phyloP scores from a whole-genome alignment of 495 filamentous ascomycete species.

The Penicillium angulare region DNA sequence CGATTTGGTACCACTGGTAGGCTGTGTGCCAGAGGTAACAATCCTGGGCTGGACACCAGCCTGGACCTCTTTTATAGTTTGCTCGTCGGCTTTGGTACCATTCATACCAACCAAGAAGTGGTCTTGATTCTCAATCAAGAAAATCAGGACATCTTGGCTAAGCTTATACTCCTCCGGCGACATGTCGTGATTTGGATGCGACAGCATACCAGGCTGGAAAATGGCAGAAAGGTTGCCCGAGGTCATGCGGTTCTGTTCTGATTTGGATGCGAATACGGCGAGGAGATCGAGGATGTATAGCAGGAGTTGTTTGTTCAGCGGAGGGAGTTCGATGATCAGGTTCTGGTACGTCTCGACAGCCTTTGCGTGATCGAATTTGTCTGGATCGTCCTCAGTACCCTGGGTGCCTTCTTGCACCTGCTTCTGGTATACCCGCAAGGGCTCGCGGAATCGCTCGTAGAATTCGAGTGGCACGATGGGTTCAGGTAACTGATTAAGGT shows the following conservation, averaged over 20 bases:
- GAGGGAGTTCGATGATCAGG: conserved; percentile 88
- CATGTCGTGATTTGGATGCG: conserved; percentile 94
- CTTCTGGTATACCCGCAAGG: conserved; percentile 72
- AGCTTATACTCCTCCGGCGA: conserved; percentile 87
- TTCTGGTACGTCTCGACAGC: conserved; percentile 84
- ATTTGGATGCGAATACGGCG: conserved; percentile 96
- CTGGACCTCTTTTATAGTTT: conserved; percentile 82
- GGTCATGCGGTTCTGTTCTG: conserved; percentile 95
- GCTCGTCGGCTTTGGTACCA: conserved; percentile 83
- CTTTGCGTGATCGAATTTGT: conserved; percentile 68
- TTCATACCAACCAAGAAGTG: conserved; percentile 92
- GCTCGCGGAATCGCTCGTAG: conserved; percentile 87
- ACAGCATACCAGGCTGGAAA: conserved; percentile 95
- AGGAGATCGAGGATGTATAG: conserved; percentile 98
- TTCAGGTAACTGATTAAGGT: conserved; percentile 90
- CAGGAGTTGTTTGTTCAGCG: conserved; percentile 90
- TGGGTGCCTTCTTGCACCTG: conserved; percentile 47
- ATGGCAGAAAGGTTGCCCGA: conserved; percentile 94
- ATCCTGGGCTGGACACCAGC: conserved; percentile 47
- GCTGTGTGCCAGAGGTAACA: neutral
- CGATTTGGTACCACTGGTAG: neutral
- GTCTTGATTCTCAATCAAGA: conserved; percentile 94
- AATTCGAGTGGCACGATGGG: conserved; percentile 95
- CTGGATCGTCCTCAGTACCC: conserved; percentile 26
- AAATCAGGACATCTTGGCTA: conserved; percentile 96